Percentiles rank a stretch among this genome's conserved stretches.
phyloP scores from a whole-genome alignment of 2,329 filamentous ascomycete genomes.

The Penicillium sp. region DNA sequence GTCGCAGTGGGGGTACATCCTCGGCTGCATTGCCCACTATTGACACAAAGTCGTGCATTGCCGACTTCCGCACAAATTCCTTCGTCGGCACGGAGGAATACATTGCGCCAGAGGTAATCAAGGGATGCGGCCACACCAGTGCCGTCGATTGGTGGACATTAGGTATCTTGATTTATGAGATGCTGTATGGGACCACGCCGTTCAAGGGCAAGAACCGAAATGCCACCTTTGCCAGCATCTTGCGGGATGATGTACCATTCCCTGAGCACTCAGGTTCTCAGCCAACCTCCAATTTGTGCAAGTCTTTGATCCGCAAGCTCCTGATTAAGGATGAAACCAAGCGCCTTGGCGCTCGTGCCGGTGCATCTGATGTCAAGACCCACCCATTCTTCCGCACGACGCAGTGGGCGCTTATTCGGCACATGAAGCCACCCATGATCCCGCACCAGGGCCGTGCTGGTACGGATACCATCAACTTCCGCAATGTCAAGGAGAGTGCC shows the following conservation, averaged over 20 bases:
- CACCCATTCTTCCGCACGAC: conserved; percentile 96
- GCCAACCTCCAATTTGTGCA: conserved; percentile 91
- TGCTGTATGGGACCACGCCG: conserved; percentile 96
- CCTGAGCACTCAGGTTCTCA: conserved; percentile 82
- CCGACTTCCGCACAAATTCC: conserved; percentile 96
- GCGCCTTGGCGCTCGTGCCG: conserved; percentile 87
- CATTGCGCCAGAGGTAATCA: conserved; percentile 97
- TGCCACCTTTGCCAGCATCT: conserved; percentile 94
- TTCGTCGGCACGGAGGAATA: conserved; percentile 99
- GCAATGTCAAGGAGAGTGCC: conserved; percentile 95
- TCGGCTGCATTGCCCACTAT: conserved; percentile 90
- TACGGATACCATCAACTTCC: conserved; percentile 93
- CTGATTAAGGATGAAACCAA: conserved; percentile 97
- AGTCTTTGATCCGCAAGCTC: conserved; percentile 92
- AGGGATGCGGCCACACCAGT: conserved; percentile 96
- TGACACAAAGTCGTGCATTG: conserved; percentile 97
- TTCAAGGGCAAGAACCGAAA: conserved; percentile 99
- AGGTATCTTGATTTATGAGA: conserved; percentile 96
- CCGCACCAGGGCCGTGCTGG: conserved; percentile 79
- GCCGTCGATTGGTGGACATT: conserved; percentile 99
- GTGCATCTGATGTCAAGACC: conserved; percentile 92
- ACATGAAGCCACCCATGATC: conserved; percentile 97
- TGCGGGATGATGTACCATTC: conserved; percentile 93
- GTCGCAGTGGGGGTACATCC: conserved; percentile 76
- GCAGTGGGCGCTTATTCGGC: conserved; percentile 93